Percentiles rank a stretch among this genome's conserved stretches.
Conservation (phyloP, 352 stramenopile species). For the Lagenidium sp. region DNA sequence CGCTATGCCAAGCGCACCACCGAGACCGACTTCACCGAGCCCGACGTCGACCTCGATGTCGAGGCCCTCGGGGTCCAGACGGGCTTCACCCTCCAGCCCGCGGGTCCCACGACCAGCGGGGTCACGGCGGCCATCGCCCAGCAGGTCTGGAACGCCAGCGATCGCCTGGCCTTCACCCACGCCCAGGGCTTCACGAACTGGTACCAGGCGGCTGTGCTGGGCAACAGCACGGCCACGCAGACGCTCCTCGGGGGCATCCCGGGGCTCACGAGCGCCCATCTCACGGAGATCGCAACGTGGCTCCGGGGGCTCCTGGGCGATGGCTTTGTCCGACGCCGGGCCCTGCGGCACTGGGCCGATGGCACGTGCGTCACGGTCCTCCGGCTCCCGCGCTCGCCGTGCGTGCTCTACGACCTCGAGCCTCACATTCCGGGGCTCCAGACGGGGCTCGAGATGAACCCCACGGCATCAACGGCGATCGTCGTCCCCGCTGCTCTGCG, state of each 20-base stretch:
- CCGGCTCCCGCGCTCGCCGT: constrained; percentile 19
- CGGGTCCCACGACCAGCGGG: constrained; percentile 15
- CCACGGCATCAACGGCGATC: constrained; percentile 6
- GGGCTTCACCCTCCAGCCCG: constrained; percentile 35
- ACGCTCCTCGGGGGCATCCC: constrained; percentile 11
- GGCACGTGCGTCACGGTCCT: constrained; percentile 50
- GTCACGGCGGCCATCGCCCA: constrained; percentile 21
- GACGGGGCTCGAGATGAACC: constrained; percentile 60
- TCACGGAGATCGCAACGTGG: constrained; percentile 31
- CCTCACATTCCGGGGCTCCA: constrained; percentile 34
- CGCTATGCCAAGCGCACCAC: constrained; percentile 28
- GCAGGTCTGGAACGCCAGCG: constrained; percentile 35
- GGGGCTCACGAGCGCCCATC: constrained; percentile 22
- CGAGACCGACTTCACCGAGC: constrained; percentile 34
- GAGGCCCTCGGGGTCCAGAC: constrained; percentile 35
- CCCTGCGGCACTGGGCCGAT: constrained; percentile 46
- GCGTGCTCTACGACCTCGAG: constrained; percentile 52
- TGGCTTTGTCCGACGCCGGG: constrained; percentile 35
- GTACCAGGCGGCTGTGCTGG: constrained; percentile 10
- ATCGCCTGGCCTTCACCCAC: constrained; percentile 31
- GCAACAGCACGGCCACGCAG: constrained; percentile 7
- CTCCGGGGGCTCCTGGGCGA: constrained; percentile 26
- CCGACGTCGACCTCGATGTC: constrained; percentile 48
- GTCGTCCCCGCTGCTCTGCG: constrained; percentile 13
- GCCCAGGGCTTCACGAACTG: constrained; percentile 41